phyloP scores from a whole-genome alignment of 1,284 basidiomycete genomes.

The Ustilago nuda region DNA sequence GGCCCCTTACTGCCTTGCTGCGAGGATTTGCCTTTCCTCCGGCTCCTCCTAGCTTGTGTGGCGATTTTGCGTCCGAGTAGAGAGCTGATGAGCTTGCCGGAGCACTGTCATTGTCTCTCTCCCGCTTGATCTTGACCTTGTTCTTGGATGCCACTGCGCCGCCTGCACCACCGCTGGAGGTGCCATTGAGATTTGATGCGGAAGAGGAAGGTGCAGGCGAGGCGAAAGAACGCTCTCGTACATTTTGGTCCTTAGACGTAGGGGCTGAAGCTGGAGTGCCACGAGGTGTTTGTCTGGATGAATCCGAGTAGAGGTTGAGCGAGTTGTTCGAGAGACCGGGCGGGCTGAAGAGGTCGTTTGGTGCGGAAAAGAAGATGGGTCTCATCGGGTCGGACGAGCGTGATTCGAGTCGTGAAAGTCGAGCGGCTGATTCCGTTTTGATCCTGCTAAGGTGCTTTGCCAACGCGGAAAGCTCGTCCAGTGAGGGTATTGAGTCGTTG shows the following conservation, averaged over 20 bases:
- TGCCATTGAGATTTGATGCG: conserved; percentile 22
- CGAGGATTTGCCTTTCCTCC: conserved; percentile 36
- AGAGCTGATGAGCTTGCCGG: conserved; percentile 30
- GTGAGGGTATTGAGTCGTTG: conserved; percentile 47
- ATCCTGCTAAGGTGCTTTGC: conserved; percentile 41
- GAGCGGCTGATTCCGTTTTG: conserved; percentile 38
- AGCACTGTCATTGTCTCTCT: conserved; percentile 41
- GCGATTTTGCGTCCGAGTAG: conserved; percentile 31
- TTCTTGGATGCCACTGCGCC: conserved; percentile 24
- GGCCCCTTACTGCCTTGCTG: conserved; percentile 34
- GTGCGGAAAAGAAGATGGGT: conserved; percentile 40
- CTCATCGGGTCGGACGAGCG: conserved; percentile 31
- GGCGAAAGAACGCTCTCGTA: conserved; percentile 40
- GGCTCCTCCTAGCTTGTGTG: conserved; percentile 20
- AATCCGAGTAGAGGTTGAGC: conserved; percentile 38
- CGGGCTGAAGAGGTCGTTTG: conserved; percentile 48
- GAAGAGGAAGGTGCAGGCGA: conserved; percentile 34
- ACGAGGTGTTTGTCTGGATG: conserved; percentile 20
- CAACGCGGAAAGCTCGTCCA: conserved; percentile 49
- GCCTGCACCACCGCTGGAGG: conserved; percentile 11
- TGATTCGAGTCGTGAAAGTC: conserved; percentile 36
- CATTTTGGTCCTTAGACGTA: conserved; percentile 27
- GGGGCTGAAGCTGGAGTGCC: conserved; percentile 10
- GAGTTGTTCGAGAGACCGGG: conserved; percentile 32
- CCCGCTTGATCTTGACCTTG: conserved; percentile 51